A percentile compares a stretch with the other conserved stretches of the same genome.
phyloP scores from a whole-genome alignment of 1,284 basidiomycete genomes.

The Rhodotorula sp. region DNA sequence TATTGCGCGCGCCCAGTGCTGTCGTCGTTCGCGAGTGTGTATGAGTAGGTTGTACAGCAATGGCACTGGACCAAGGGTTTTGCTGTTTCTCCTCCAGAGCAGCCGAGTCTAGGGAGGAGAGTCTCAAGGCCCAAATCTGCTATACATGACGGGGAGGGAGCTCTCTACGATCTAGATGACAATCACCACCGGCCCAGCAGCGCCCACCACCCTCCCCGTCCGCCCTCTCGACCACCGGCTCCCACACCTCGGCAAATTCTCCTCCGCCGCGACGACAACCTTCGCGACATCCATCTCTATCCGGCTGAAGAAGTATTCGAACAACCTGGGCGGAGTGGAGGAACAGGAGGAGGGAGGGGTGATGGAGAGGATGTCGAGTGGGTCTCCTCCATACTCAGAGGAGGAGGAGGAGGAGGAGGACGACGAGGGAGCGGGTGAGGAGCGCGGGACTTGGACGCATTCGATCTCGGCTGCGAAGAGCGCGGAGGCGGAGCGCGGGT shows the following conservation, averaged over 20 bases:
- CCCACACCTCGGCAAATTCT: slow-evolving; percentile 4
- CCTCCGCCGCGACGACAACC: slow-evolving; percentile 19
- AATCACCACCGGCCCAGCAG: background rate
- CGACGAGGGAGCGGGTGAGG: too few species aligned
- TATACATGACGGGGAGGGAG: too few species aligned
- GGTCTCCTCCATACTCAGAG: too few species aligned
- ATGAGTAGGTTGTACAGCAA: background rate
- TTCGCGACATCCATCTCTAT: slow-evolving; percentile 28
- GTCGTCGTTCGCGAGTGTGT: too few species aligned
- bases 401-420: too few species aligned
- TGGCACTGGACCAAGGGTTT: too few species aligned
- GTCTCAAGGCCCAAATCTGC: too few species aligned
- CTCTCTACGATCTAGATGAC: too few species aligned
- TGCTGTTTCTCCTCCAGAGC: too few species aligned
- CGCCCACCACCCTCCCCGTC: background rate
- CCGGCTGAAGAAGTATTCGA: slow-evolving; percentile 20
- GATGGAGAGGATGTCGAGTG: too few species aligned
- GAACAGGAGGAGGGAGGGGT: background rate
- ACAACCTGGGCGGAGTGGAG: background rate
- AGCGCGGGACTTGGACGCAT: slow-evolving; percentile 13
- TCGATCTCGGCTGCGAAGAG: slow-evolving; percentile 14
- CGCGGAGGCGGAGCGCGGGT: slow-evolving; percentile 4
- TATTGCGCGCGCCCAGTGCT: too few species aligned
- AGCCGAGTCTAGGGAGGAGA: too few species aligned
- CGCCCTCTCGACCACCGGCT: background rate